Conservation (phyloP, 306 rosid genomes). For the Ammopiptanthus mongolicus region DNA sequence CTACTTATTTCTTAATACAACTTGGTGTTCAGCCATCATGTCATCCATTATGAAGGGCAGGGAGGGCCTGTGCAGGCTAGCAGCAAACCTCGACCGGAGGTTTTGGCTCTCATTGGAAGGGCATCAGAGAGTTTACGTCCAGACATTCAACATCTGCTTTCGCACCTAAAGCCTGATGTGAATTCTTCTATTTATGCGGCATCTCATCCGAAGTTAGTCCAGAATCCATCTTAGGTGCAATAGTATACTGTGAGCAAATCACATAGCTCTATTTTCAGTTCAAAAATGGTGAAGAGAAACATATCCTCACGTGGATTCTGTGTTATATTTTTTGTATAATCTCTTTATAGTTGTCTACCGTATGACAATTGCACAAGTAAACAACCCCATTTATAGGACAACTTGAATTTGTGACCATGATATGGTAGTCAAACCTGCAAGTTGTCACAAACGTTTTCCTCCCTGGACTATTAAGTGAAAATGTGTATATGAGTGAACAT, state of each 20-base stretch:
- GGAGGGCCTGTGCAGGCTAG: constrained; percentile 84
- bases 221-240: constrained; percentile 45
- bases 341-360: background rate
- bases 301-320: background rate
- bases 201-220: constrained; percentile 71
- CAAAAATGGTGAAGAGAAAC: background rate
- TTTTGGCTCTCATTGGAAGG: constrained; percentile 68
- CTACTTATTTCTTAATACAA: background rate
- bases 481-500: background rate
- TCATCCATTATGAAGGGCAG: constrained; percentile 90
- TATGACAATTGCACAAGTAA: background rate
- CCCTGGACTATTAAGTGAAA: background rate
- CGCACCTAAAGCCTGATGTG: constrained; percentile 77
- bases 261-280: background rate
- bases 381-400: background rate
- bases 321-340: background rate
- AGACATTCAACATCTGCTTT: constrained; percentile 83
- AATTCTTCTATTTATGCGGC: constrained; percentile 81
- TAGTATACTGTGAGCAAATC: background rate
- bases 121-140: constrained; percentile 77
- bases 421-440: background rate
- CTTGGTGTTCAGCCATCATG: constrained; percentile 66
- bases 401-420: background rate
- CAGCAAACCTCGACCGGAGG: constrained; percentile 90
- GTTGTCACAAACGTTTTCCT: background rate